phyloP scores from a whole-genome alignment of 345 rosid species.

The Ailanthus altissimus region DNA sequence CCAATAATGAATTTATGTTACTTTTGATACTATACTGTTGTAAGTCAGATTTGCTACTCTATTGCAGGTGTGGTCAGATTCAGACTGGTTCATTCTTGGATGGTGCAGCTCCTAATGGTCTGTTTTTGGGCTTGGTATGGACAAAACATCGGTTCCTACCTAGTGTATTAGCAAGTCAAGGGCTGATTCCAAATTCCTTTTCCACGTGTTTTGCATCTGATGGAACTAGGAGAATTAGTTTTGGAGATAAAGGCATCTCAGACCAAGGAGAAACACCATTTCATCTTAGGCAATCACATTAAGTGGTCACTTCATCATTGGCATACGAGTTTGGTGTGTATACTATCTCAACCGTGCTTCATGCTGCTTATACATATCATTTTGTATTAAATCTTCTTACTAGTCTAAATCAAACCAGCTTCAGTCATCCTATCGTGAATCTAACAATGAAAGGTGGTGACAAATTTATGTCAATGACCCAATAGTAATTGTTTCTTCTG shows the following conservation, averaged over 20 bases:
- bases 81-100: constrained; percentile 85
- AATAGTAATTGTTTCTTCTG: constrained; percentile 27
- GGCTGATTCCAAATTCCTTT: constrained; percentile 72
- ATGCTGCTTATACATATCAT: constrained; percentile 17
- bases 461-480: constrained; percentile 53
- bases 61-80: constrained; percentile 78
- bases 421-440: constrained; percentile 49
- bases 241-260: constrained; percentile 85
- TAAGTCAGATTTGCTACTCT: constrained; percentile 21
- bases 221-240: constrained; percentile 81
- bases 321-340: neutral
- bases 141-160: constrained; percentile 79
- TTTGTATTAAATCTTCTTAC: constrained; percentile 6
- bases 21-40: neutral
- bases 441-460: constrained; percentile 84
- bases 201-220: constrained; percentile 88
- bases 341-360: neutral
- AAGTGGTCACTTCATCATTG: constrained; percentile 32
- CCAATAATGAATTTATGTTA: constrained; percentile 2
- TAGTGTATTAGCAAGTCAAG: constrained; percentile 73
- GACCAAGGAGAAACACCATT: constrained; percentile 88
- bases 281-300: constrained; percentile 58
- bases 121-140: constrained; percentile 94
- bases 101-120: constrained; percentile 96
- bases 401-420: constrained; percentile 59